Evolutionary conservation across 208 protist species (phyloP), one percentile per base, ranked within the genome.

Genomic region (Trypanosoma melophagium): DNA sequence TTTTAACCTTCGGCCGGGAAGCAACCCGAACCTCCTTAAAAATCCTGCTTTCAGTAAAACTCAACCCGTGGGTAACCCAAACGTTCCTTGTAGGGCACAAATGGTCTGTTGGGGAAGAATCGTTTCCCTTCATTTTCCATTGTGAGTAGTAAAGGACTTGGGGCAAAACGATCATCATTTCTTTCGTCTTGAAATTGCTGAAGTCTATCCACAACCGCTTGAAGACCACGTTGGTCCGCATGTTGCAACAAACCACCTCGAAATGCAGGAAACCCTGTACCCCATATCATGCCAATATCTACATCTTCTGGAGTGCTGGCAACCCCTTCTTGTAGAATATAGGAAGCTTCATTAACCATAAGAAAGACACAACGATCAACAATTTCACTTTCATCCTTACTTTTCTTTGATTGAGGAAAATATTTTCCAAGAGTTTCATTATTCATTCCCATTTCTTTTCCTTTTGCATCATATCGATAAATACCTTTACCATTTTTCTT

Each of bases 401-500:
- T 69, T 69, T 55, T 31, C 49, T 74, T 70, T 7, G 28, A 35
- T 35, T 35, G 28, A 35, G 28, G 28, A 25, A 91, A 49, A 62
- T 85, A 87, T 49, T 72, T 69, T 12, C 44, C 13, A 44, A 81
- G 31, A 22, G 66, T 21, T 3, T 52, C 68, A 17, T 14, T 61
- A 71, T 89, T 85, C 38, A 92, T 47, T 17, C 84, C 86, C 24
- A 25, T 77, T 50, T 90, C 77, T 71, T 90, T 92, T 22, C 86
- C 84, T 19, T 83, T 83, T n/a, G 54, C 55, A 28, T 87, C 71
- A 74, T 96, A 98, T 21, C 74, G 38, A 79, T 93, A 97, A 74
- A 97, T 94, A 54, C 95, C 95, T 61, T 90, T 93, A 51, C 77
- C 77, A 69, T 81, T 87, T 77, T 98, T 98, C 57, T 87, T 87